Base-by-base conservation (phyloP, 2,329 filamentous ascomycete species). In the Epichloe typhina region DNA sequence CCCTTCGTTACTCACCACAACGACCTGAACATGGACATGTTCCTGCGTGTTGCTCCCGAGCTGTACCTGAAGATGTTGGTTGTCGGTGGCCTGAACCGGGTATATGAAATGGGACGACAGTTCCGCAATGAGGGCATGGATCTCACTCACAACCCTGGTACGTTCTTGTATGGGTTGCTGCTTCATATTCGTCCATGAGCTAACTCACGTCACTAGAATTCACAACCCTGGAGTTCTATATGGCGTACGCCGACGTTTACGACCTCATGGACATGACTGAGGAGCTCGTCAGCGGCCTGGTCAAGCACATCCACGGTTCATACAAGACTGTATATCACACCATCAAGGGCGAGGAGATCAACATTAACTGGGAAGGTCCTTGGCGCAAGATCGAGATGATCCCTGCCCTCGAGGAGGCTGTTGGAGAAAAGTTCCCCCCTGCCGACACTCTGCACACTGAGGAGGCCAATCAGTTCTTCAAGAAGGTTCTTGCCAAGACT, bases 321-420 rank as follows among this genome's bases (percentile, higher is more conserved):
- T 91, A 93, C 69, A 77, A 82, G 68, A 96, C 91, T 52, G 84
- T 78, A 54, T 97, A 89, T 74, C 83, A 86, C 66, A 95, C 86
- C 21, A 86, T 93, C 70, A 76, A 79, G 55, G 93, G 91, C 52
- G 88, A 96, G 69, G 79, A 79, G 53, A 90, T 91, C 70, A 80
- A 89, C 54, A 86, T 98, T 61, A 95, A 98, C 79, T 98, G 93
- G 94, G 84, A 90, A 67, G 83, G 81, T 53, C 94, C 93, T 43
- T 98, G 94, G 93, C 82, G 84, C 67, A 79, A 88, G 56, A 82
- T 97, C 47, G 87, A 96, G 67, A 98, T 98, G 91, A 96, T 98
- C 52, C 62, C 67, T 47, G 61, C 85, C 37, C 80, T 98, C 0
- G 93, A 97, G 72, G 82, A 91, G 70, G 85, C 84, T 12, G 87